Conservation (phyloP, 805 yeast genomes). For the Metschnikowia sp. region DNA sequence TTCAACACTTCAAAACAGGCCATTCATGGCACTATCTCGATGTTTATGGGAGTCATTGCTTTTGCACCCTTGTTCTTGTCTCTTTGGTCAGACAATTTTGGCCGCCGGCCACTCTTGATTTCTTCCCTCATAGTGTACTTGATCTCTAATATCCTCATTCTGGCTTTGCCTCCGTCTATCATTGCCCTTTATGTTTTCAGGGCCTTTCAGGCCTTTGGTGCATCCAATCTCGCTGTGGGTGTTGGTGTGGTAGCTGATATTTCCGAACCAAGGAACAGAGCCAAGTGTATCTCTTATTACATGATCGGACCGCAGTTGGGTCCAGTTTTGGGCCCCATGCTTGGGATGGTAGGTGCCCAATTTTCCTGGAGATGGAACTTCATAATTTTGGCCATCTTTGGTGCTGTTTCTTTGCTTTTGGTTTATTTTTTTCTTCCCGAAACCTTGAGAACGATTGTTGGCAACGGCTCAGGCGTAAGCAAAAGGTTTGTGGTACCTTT, state of each 20-base stretch:
- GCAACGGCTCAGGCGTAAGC: slow-evolving; percentile 26
- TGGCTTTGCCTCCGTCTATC: slow-evolving; percentile 29
- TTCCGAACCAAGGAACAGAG: slow-evolving; percentile 28
- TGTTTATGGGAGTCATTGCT: slow-evolving; percentile 55
- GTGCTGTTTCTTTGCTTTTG: slow-evolving; percentile 21
- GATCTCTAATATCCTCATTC: slow-evolving; percentile 27
- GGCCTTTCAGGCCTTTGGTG: slow-evolving; percentile 37
- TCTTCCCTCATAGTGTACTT: slow-evolving; percentile 26
- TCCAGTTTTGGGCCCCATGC: slow-evolving; percentile 36
- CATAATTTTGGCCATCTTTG: slow-evolving; percentile 30
- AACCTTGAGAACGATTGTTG: slow-evolving; percentile 37
- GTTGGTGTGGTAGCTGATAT: slow-evolving; percentile 37
- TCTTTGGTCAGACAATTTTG: slow-evolving; percentile 51
- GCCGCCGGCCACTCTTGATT: slow-evolving; percentile 33
- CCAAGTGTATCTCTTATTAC: slow-evolving; percentile 29
- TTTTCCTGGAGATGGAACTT: slow-evolving; percentile 35
- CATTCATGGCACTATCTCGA: slow-evolving; percentile 55
- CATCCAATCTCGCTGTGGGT: slow-evolving; percentile 34
- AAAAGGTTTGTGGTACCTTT: slow-evolving; percentile 21
- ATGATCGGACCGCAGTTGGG: slow-evolving; percentile 41
- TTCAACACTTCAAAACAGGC: slow-evolving; percentile 40
- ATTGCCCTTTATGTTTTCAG: slow-evolving; percentile 28
- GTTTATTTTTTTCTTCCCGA: slow-evolving; percentile 36
- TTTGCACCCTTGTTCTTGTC: slow-evolving; percentile 58
- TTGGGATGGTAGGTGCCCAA: slow-evolving; percentile 25